Evolutionary conservation across 2,329 filamentous ascomycete genomes (phyloP), one percentile per base, ranked within the genome.

Genomic region (Fusarium sp.): DNA sequence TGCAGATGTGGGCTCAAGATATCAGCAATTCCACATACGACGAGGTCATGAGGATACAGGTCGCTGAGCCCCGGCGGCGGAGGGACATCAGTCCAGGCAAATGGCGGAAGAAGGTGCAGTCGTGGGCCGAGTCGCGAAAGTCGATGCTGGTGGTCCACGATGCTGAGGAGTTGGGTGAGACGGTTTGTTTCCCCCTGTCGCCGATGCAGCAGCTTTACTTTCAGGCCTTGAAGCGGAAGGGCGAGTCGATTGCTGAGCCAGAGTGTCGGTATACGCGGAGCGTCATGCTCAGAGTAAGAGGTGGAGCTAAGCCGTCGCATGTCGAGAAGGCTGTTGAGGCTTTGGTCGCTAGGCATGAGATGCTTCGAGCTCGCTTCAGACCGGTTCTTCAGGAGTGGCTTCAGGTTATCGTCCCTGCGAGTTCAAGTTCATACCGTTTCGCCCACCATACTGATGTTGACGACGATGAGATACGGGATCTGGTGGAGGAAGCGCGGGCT

Each of bases 201-300:
- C 85, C 88, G 4, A 89, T 89, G 85, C 88, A 90, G 78, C 85
- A 86, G 64, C 81, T 90, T 5, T 88, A 87, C 74, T 88, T 89
- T 61, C 82, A 86, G 70, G 87, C 86, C 2, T 85, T 87, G 78
- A 84, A 84, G 6, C 82, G 80, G 2, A 79, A 82, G 57, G 67
- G 76, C 13, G 78, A 79, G 29, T 74, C 79, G 16, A 76, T 75
- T 1, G 65, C 73, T 5, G 81, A 82, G 3, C 82, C 82, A 1
- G 84, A 80, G 25, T 86, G 85, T 68, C 83, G 86, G 4, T 89
- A 88, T 72, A 89, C 88, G 68, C 86, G 87, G 71, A 88, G 87
- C 68, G 79, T 88, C 8, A 77, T 89, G 3, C 79, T 90, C 6
- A 82, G 83, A 14, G 77, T 89, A 36, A 86, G 83, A 60, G 84